Conservation (phyloP, 352 stramenopile genomes). For the Phytophthora idaei region DNA sequence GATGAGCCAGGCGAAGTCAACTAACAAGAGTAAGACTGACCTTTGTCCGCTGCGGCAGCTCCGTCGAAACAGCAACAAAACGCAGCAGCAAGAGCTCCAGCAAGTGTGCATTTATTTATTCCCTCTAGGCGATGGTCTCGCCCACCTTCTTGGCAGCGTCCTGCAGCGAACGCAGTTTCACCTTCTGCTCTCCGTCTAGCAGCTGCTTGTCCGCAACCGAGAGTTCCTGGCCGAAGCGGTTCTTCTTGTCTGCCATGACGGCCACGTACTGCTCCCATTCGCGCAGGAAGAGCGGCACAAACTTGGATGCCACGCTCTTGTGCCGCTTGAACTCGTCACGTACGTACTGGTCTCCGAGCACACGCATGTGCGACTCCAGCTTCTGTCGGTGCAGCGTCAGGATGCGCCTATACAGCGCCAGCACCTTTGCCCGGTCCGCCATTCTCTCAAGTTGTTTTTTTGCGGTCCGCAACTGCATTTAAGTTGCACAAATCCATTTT, state of each 20-base stretch:
- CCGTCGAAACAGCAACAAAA: background rate
- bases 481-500: background rate
- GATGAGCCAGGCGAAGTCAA: no score
- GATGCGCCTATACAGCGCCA: conserved; percentile 81
- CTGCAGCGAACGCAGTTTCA: conserved; percentile 72
- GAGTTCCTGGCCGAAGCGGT: conserved; percentile 77
- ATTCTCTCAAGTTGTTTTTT: conserved; percentile 12
- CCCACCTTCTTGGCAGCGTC: conserved; percentile 73
- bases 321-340: conserved; percentile 87
- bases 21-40: no score
- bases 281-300: conserved; percentile 73
- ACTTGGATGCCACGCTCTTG: conserved; percentile 78
- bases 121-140: conserved; percentile 54
- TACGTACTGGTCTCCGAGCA: conserved; percentile 86
- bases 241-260: conserved; percentile 54
- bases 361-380: conserved; percentile 79
- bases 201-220: conserved; percentile 59
- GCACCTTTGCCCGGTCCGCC: conserved; percentile 47
- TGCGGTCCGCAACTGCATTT: background rate
- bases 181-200: conserved; percentile 68
- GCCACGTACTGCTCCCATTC: conserved; percentile 82
- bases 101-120: conserved; percentile 2
- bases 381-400: conserved; percentile 78
- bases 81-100: background rate
- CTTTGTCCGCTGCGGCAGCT: no score